Base-by-base conservation (phyloP, 495 filamentous ascomycete genomes). In the Podospora appendiculata region DNA sequence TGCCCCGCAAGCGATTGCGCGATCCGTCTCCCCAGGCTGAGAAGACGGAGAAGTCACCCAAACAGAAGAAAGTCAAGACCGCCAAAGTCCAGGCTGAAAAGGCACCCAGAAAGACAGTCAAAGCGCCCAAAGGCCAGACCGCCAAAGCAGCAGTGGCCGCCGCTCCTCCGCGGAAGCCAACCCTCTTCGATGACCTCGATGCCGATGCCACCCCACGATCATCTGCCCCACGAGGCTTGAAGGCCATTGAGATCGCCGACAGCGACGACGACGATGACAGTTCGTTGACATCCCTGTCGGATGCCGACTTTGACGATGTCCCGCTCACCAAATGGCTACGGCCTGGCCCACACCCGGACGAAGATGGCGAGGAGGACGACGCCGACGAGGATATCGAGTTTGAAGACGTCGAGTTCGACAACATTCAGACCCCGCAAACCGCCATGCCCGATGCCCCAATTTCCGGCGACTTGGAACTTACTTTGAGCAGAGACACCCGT, bases 311-410 rank as follows among this genome's bases (percentile, higher is more conserved):
- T 53, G 83, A 87, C 48, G 83, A 87, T 64, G 78, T 79, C n/a
- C 50, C 58, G 40, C 41, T 47, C 11, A 19, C 60, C 8, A 64
- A 61, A 41, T 54, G 49, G 45, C 60, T 39, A 13, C 66, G 58
- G 48, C 8, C 51, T 6, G 51, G 52, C 8, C 55, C n/a, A 47
- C 60, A 63, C 52, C 55, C 48, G 14, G 46, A 52, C 44, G 43
- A 57, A 39, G 64, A 57, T 1, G 65, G 62, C 1, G 70, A 79
- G 1, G 74, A 81, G 0, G 76, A 81, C 3, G 82, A 82, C 2
- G 75, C 78, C 0, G 85, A 91, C 25, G 86, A 87, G 33, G 84
- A 83, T 41, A 75, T 89, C 48, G 87, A 94, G 56, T 96, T 93
- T 76, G 92, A 96, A 72, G 89, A 96, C 71, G 90, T 92, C 43